Evolutionary conservation across 116 monocot genomes (phyloP), one percentile per base, ranked within the genome.

Genomic region (Dioscorea cayenensis): DNA sequence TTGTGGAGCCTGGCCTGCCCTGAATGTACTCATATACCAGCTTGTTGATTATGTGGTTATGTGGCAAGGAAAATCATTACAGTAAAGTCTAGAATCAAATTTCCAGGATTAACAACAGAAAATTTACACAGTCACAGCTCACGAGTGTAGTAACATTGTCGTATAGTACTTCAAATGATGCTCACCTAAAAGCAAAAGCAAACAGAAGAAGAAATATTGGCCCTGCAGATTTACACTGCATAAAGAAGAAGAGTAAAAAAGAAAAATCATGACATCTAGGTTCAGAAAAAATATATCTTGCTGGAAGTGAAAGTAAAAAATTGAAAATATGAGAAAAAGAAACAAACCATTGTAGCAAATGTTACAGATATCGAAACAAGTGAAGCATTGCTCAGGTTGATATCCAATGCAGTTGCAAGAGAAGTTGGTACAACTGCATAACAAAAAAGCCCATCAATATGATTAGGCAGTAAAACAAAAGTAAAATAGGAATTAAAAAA

Each of bases 211-310:
- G 82, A 73, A 97, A 97, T 88, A 97, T 97, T 36, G 93, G 97
- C 28, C 88, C 83, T 17, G 88, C 97, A 66, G 97, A 97, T 85
- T 97, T 97, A 73, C 97, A 97, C 97, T 97, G 93, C 82, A 88
- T 66, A 75, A 55, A 49, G 16, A 71, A 14, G 55, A 64, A 28
- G 22, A 35, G 4, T 32, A 13, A 16, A 65, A 64, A 65, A 35
- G 18, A 17, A 9, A 20, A 67, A 48, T 7, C 55, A 55, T 55
- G 2, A 55, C 14, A 16, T 55, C 12, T 18, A 32, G 32, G 32
- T 32, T 32, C 32, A 55, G 16, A 55, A 55, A 19, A 18, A 5
- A 16, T 18, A n/a, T 16, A n/a, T 5, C 12, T 18, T 55, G n/a
- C 55, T 55, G 5, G 55, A 5, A 55, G 2, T 55, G 17, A 14